Evolutionary conservation across 495 filamentous ascomycete genomes (phyloP).

Genomic region (Delitschia confertaspora): DNA sequence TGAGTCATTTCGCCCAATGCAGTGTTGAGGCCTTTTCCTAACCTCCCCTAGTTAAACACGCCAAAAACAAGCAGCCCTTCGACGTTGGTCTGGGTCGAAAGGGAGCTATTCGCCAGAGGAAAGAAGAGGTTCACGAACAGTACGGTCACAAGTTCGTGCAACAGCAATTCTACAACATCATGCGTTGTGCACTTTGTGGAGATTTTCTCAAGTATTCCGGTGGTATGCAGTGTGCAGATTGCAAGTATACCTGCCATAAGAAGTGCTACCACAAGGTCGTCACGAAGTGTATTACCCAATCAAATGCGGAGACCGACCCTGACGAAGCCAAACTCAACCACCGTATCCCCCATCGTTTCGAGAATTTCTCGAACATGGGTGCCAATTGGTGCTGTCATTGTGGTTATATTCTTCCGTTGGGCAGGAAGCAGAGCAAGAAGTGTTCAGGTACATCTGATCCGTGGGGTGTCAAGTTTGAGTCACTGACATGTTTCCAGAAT

Average conservation of each 20-base stretch:
- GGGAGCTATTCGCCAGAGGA: conserved; percentile 91
- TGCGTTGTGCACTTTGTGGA: conserved; percentile 97
- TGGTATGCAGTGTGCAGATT: conserved; percentile 98
- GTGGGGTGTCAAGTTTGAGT: conserved; percentile 15
- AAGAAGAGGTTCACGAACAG: conserved; percentile 95
- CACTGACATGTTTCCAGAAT: conserved; percentile 52
- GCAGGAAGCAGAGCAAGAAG: conserved; percentile 85
- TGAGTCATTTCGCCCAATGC: conserved; percentile 30
- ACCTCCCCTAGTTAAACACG: conserved; percentile 52
- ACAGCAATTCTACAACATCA: conserved; percentile 99
- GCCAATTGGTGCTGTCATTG: conserved; percentile 99
- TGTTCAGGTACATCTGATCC: conserved; percentile 67
- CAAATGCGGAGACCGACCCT: conserved; percentile 93
- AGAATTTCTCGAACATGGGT: conserved; percentile 87
- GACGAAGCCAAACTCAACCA: conserved; percentile 99
- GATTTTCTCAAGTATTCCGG: conserved; percentile 98
- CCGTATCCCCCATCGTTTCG: conserved; percentile 94
- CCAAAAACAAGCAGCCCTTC: conserved; percentile 59
- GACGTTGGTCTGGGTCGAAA: conserved; percentile 87
- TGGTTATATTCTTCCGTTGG: conserved; percentile 93
- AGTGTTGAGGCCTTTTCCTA: conserved; percentile 26
- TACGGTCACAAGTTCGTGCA: conserved; percentile 97
- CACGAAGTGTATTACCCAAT: conserved; percentile 99
- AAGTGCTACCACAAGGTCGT: conserved; percentile 97
- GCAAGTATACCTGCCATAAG: conserved; percentile 98